Conservation (phyloP, 768 basidiomycete genomes). For the Xerocomellus intermedius region DNA sequence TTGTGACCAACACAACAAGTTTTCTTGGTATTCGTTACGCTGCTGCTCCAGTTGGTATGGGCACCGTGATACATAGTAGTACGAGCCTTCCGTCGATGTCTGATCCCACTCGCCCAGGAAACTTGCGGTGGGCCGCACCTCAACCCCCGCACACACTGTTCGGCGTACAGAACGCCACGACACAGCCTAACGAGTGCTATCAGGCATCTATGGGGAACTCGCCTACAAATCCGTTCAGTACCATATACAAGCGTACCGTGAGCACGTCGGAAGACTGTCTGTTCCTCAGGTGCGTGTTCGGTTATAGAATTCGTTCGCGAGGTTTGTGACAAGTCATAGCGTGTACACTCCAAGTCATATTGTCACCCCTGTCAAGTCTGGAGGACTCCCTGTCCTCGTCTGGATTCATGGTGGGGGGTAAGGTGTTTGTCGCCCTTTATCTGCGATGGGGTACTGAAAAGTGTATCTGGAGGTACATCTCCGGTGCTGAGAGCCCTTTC, state of each 20-base stretch:
- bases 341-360: background rate
- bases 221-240: background rate
- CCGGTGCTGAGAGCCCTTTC: background rate
- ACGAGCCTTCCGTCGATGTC: background rate
- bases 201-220: background rate
- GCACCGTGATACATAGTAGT: background rate
- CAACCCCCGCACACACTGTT: background rate
- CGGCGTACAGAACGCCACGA: background rate
- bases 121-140: slow-evolving; percentile 5
- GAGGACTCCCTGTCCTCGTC: slow-evolving; percentile 6
- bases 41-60: slow-evolving; percentile 5
- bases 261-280: slow-evolving; percentile 2
- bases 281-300: slow-evolving; percentile 1
- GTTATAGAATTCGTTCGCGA: background rate
- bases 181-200: background rate
- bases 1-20: background rate
- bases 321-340: background rate
- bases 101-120: background rate
- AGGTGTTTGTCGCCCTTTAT: background rate
- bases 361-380: background rate
- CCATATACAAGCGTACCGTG: background rate
- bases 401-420: slow-evolving; percentile 10
- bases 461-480: background rate
- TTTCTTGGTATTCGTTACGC: slow-evolving; percentile 7
- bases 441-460: background rate